Evolutionary conservation across 192 early-diverging fungal species (phyloP).

Genomic region (Coemansia sp.): DNA sequence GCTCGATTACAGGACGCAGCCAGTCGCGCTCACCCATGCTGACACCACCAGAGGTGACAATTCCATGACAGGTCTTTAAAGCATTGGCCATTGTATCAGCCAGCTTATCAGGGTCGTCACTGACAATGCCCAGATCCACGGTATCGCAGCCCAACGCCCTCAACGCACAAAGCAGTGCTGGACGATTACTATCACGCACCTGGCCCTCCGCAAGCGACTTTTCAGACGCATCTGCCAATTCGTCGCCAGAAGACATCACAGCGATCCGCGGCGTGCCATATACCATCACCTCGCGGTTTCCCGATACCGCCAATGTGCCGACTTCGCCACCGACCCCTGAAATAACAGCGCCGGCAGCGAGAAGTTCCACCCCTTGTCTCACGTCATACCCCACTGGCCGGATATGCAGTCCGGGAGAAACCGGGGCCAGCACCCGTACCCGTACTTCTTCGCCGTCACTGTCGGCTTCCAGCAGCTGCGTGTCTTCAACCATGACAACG

Average conservation of each 20-base stretch:
- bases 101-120: conserved; percentile 67
- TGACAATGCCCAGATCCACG: conserved; percentile 74
- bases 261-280: conserved; percentile 70
- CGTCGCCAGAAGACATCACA: conserved; percentile 89
- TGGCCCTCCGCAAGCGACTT: conserved; percentile 57
- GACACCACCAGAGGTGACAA: conserved; percentile 93
- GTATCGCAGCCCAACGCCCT: conserved; percentile 63
- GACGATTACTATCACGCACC: conserved; percentile 87
- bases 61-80: conserved; percentile 63
- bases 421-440: conserved; percentile 29
- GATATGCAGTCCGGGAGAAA: conserved; percentile 64
- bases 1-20: conserved; percentile 84
- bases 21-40: conserved; percentile 98
- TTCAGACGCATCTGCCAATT: conserved; percentile 61
- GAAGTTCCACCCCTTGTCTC: conserved; percentile 61
- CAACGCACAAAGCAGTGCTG: conserved; percentile 71
- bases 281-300: conserved; percentile 62
- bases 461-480: conserved; percentile 62
- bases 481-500: conserved; percentile 98
- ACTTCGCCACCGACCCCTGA: conserved; percentile 80
- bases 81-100: conserved; percentile 52
- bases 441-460: conserved; percentile 59
- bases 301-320: conserved; percentile 79
- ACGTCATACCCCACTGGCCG: conserved; percentile 82
- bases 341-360: conserved; percentile 60